phyloP scores from a whole-genome alignment of 2,329 filamentous ascomycete species.

The Fusarium verticillioides region DNA sequence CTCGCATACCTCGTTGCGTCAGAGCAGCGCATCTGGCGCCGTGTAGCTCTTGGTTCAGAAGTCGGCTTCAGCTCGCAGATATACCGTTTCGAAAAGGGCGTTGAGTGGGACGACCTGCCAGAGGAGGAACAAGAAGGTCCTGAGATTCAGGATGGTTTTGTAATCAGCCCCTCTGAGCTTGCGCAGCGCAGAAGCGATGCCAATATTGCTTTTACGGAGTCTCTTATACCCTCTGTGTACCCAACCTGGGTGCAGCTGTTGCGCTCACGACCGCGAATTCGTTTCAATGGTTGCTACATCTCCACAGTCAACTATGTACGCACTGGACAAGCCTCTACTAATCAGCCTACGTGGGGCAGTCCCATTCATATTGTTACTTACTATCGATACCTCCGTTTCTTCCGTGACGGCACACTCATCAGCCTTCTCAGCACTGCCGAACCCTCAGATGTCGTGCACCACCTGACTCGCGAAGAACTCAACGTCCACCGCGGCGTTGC shows the following conservation, averaged over 20 bases:
- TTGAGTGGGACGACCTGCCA: constrained; percentile 64
- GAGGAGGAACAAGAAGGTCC: constrained; percentile 48
- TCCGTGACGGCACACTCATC: constrained; percentile 86
- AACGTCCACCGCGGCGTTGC: constrained; percentile 54
- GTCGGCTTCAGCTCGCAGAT: constrained; percentile 88
- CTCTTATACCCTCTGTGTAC: constrained; percentile 59
- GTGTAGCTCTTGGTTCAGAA: constrained; percentile 74
- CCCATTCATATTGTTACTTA: constrained; percentile 97
- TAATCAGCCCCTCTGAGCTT: constrained; percentile 53
- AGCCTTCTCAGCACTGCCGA: constrained; percentile 84
- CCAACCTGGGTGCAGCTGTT: constrained; percentile 76
- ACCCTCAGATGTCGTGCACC: constrained; percentile 86
- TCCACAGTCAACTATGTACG: constrained; percentile 95
- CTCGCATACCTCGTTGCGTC: constrained; percentile 86
- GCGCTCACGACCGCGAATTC: constrained; percentile 82
- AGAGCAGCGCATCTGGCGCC: constrained; percentile 88
- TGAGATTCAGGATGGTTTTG: constrained; percentile 45
- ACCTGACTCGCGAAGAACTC: constrained; percentile 79
- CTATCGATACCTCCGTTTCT: constrained; percentile 96
- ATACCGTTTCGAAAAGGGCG: constrained; percentile 76
- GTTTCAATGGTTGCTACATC: constrained; percentile 97
- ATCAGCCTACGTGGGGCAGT: constrained; percentile 78
- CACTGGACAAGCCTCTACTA: constrained; percentile 77
- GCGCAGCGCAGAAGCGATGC: constrained; percentile 48
- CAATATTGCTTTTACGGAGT: constrained; percentile 51